A percentile compares a stretch with the other conserved stretches of the same genome.
These are phyloP conservation scores for Macrolepiota fuliginosa DNA, from an alignment of 768 basidiomycete species.

Conservation along the genomic window DNA sequence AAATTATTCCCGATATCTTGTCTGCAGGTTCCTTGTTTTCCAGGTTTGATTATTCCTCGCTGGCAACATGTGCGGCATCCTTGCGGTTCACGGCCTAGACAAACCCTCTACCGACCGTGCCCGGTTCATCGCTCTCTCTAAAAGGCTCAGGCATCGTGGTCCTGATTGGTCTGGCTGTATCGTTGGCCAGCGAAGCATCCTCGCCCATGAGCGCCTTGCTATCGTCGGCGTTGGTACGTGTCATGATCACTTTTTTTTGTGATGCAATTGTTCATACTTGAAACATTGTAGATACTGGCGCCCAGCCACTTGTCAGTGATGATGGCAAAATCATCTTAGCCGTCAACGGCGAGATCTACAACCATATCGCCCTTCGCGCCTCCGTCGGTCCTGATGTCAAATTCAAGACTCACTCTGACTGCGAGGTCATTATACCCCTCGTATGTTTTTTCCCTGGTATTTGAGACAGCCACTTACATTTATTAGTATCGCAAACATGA, in stretches of 20 bases:
- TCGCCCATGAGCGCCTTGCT: conserved; percentile 95
- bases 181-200: conserved; percentile 76
- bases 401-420: conserved; percentile 98
- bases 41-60: conserved; percentile 6
- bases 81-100: conserved; percentile 79
- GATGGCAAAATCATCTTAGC: conserved; percentile 82
- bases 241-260: neutral
- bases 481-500: conserved; percentile 80
- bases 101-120: conserved; percentile 69
- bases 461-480: neutral
- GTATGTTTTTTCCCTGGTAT: conserved; percentile 36
- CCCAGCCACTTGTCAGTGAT: conserved; percentile 88
- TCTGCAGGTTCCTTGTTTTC: neutral
- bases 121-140: conserved; percentile 80
- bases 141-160: conserved; percentile 88
- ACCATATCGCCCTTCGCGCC: conserved; percentile 81
- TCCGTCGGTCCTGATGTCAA: conserved; percentile 59
- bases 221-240: conserved; percentile 94
- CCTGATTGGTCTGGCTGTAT: conserved; percentile 99
- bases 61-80: conserved; percentile 84
- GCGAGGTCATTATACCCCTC: conserved; percentile 93
- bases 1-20: conserved; percentile 15
- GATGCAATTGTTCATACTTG: neutral
- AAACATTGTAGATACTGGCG: conserved; percentile 75
- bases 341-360: conserved; percentile 99